These are phyloP conservation scores for Cryptococcus sp. DNA, from an alignment of 1,284 basidiomycete genomes.

Conservation along the genomic window DNA sequence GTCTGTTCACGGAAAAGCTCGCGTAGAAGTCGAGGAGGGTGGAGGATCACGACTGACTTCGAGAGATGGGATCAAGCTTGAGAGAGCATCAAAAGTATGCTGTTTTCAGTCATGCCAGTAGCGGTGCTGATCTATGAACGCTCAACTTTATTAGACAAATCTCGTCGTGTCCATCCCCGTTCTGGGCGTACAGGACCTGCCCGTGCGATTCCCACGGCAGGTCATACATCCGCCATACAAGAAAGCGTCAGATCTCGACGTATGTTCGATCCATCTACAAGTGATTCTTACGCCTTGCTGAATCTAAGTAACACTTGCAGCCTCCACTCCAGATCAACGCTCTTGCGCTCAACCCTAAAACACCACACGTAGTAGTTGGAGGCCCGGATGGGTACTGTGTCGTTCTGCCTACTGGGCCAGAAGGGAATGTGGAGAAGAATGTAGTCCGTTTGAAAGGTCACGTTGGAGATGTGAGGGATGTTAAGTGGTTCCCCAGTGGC, in stretches of 20 bases:
- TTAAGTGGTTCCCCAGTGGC: conserved; percentile 49
- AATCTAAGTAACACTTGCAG: conserved; percentile 19
- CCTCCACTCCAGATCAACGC: conserved; percentile 45
- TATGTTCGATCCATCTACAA: conserved; percentile 16
- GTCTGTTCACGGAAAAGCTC: conserved; percentile 48
- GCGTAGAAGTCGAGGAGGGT: conserved; percentile 31
- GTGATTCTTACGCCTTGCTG: background rate
- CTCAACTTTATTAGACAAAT: conserved; percentile 22
- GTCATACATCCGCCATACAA: conserved; percentile 40
- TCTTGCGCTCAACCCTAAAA: conserved; percentile 43
- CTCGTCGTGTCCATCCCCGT: conserved; percentile 38
- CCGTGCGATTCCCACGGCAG: conserved; percentile 47
- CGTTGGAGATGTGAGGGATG: conserved; percentile 52
- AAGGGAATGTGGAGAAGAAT: conserved; percentile 9
- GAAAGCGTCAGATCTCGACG: conserved; percentile 30
- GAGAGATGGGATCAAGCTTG: conserved; percentile 38
- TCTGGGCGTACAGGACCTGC: conserved; percentile 22
- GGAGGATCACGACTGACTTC: conserved; percentile 26
- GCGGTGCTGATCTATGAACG: background rate
- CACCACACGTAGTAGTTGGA: conserved; percentile 43
- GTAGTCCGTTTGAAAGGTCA: conserved; percentile 50
- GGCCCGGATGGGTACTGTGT: conserved; percentile 52
- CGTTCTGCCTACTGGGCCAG: conserved; percentile 33
- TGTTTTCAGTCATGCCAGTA: background rate
- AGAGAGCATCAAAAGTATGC: conserved; percentile 39